Conservation (phyloP, 495 filamentous ascomycete species). For the Rusavskia elegans region DNA sequence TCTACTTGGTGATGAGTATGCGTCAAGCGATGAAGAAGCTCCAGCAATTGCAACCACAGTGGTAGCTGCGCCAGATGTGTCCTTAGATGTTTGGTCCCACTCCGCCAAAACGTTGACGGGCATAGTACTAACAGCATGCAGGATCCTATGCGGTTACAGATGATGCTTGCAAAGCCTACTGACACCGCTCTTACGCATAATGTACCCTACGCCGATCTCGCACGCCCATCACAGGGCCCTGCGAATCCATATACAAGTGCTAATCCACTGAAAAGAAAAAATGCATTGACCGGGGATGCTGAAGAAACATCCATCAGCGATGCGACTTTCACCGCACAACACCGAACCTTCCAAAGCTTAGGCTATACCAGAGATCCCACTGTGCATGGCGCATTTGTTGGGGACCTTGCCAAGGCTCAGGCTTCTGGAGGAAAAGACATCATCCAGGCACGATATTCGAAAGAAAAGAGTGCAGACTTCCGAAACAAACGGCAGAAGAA, state of each 20-base stretch:
- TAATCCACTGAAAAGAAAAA: slow-evolving; percentile 61
- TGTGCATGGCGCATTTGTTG: slow-evolving; percentile 33
- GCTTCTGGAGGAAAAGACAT: slow-evolving; percentile 38
- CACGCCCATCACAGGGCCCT: slow-evolving; percentile 53
- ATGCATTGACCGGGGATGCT: slow-evolving; percentile 79
- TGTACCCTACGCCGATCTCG: slow-evolving; percentile 57
- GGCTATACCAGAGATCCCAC: slow-evolving; percentile 44
- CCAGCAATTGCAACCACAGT: slow-evolving; percentile 24
- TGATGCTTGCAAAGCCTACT: slow-evolving; percentile 39
- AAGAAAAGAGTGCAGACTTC: slow-evolving; percentile 49
- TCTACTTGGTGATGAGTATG: slow-evolving; percentile 30
- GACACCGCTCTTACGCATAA: slow-evolving; percentile 39
- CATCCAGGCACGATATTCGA: slow-evolving; percentile 43
- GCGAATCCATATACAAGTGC: slow-evolving; percentile 63
- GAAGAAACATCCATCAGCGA: slow-evolving; percentile 82
- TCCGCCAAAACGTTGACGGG: background rate
- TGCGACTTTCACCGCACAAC: slow-evolving; percentile 69
- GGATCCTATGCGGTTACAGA: slow-evolving; percentile 39
- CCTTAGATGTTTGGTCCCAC: slow-evolving; percentile 46
- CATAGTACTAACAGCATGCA: slow-evolving; percentile 18
- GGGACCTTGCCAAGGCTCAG: slow-evolving; percentile 33
- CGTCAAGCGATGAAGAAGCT: slow-evolving; percentile 35
- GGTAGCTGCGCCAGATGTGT: slow-evolving; percentile 40
- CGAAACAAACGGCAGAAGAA: slow-evolving; percentile 62
- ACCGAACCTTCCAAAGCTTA: slow-evolving; percentile 54